phyloP scores from a whole-genome alignment of 257 asterid species.

The Solanum raphanifolium region DNA sequence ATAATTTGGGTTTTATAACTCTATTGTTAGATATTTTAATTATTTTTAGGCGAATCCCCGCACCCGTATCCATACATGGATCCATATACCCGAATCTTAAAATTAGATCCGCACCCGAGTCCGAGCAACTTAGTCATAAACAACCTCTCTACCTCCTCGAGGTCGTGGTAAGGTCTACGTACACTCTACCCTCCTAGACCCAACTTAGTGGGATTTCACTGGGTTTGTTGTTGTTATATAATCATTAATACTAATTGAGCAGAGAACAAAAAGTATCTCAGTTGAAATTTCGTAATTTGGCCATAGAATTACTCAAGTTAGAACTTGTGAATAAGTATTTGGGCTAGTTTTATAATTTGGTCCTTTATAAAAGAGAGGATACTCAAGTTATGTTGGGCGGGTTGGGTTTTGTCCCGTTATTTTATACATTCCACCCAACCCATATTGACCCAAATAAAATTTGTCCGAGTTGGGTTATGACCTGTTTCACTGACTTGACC shows the following conservation, averaged over 20 bases:
- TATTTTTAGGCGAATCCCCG: too few species aligned
- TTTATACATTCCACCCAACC: not conserved
- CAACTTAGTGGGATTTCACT: not conserved
- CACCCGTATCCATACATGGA: too few species aligned
- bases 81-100: too few species aligned
- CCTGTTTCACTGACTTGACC: not conserved
- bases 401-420: not conserved
- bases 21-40: too few species aligned
- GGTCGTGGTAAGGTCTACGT: not conserved
- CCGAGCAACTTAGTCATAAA: too few species aligned
- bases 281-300: not conserved
- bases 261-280: not conserved
- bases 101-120: too few species aligned
- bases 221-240: not conserved
- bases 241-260: not conserved
- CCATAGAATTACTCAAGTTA: not conserved
- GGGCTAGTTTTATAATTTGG: not conserved
- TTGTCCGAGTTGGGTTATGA: not conserved
- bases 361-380: not conserved
- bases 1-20: too few species aligned
- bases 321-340: not conserved
- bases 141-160: not conserved
- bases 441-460: not conserved
- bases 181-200: not conserved
- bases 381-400: not conserved